Conservation (phyloP, 23 red algal species). For the Gracilaria gracilis region DNA sequence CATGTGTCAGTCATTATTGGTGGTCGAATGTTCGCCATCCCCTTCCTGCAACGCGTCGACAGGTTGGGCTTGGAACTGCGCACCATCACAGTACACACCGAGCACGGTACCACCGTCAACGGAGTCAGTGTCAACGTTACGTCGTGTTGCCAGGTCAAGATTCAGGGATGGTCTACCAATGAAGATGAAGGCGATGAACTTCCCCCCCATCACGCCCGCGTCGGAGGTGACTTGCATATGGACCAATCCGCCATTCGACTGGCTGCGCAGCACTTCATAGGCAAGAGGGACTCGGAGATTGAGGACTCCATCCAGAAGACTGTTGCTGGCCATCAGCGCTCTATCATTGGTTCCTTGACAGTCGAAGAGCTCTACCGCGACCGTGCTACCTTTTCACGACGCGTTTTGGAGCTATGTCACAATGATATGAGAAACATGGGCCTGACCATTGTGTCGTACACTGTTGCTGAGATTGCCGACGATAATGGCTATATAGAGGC, state of each 20-base stretch:
- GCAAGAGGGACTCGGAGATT: conserved; percentile 71
- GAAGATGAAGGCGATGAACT: not conserved
- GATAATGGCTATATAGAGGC: conserved; percentile 62
- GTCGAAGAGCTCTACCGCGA: conserved; percentile 77
- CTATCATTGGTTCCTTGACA: conserved; percentile 74
- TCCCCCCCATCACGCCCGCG: not conserved
- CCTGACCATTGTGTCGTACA: conserved; percentile 75
- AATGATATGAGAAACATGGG: conserved; percentile 84
- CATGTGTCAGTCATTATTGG: conserved; percentile 55
- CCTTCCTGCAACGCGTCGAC: conserved; percentile 68
- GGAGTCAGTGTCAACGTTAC: conserved; percentile 71
- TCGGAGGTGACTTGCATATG: conserved; percentile 34
- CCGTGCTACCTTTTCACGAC: conserved; percentile 62
- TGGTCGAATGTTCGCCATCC: conserved; percentile 68
- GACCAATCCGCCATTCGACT: conserved; percentile 71
- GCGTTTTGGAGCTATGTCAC: conserved; percentile 44
- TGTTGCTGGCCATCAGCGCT: conserved; percentile 72
- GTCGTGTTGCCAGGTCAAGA: conserved; percentile 76
- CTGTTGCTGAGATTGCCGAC: conserved; percentile 66
- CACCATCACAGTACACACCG: conserved; percentile 72
- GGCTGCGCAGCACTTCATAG: conserved; percentile 84
- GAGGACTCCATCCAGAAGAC: conserved; percentile 69
- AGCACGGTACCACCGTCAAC: conserved; percentile 64
- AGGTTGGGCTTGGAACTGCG: conserved; percentile 63
- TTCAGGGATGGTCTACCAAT: conserved; percentile 57